Base-by-base conservation (phyloP, 257 asterid species). In the Handroanthus guayacan region DNA sequence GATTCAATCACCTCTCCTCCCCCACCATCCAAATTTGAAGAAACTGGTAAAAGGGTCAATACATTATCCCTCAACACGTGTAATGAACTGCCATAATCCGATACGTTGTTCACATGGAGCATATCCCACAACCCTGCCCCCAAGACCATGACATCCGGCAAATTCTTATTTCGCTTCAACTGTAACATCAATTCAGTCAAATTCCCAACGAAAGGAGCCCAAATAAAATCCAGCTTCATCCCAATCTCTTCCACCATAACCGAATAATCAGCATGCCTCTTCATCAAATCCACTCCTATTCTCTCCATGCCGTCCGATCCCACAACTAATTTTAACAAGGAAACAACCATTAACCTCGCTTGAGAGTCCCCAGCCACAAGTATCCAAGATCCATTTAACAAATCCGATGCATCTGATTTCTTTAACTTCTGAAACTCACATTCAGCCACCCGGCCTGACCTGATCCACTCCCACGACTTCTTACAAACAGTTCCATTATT, bases 121-220 rank as follows among this genome's bases (percentile, higher is more conserved):
- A 95, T 91, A 81, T 93, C 98, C 99, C 98, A 95, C 71, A 95
- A 82, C 62, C 98, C 99, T 0, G 97, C 87, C 37, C 99, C 99
- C 87, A 95, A 89, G 76, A 91, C 86, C 71, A 95, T 64, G 61
- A 95, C 92, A 87, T 95, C 98, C 0, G 99, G 98, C 66, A 79
- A 72, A 67, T 37, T 75, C 58, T 74, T 84, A 25, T 81, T 86
- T 65, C 72, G 81, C 80, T 83, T 88, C 44, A 86, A 80, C 16
- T 81, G 81, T 1, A 71, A 37, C 86, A 84, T 67, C 76, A 87
- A 68, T 47, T 84, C 84, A 5, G 97, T 93, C 86, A 95, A 82
- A 81, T 95, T 95, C 12, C 80, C 78, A 52, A 88, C 87, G 74
- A 86, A 90, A 0, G 96, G 98, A 54, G 98, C 97, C 98, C 97